phyloP scores from a whole-genome alignment of 2,329 filamentous ascomycete species.

The Ophiocordyceps camponoti-saundersi region DNA sequence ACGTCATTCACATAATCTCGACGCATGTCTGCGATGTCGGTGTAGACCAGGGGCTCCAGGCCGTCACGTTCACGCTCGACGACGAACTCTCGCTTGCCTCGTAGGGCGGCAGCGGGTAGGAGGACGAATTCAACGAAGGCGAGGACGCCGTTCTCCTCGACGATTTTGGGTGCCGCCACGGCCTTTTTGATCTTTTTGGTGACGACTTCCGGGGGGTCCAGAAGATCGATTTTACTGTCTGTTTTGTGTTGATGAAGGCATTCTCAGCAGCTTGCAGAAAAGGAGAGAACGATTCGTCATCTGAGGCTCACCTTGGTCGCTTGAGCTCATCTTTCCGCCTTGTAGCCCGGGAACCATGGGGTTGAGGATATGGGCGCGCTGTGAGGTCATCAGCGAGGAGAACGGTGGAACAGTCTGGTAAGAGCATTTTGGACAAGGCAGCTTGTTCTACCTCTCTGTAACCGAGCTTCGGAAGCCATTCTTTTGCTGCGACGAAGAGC shows the following conservation, averaged over 20 bases:
- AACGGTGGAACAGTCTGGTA: neutral
- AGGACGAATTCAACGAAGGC: conserved; percentile 78
- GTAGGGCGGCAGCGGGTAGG: conserved; percentile 56
- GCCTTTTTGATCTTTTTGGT: conserved; percentile 78
- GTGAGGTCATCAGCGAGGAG: neutral
- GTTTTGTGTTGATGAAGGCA: conserved; percentile 6
- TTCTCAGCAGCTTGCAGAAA: too few relatives aligned
- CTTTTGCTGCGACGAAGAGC: conserved; percentile 71
- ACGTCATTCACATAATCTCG: conserved; percentile 68
- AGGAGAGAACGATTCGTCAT: too few relatives aligned
- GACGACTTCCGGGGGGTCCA: conserved; percentile 60
- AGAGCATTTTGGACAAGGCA: neutral
- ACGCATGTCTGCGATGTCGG: conserved; percentile 54
- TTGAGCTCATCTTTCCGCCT: conserved; percentile 76
- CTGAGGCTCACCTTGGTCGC: conserved; percentile 35
- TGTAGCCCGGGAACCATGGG: conserved; percentile 80
- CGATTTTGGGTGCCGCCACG: conserved; percentile 53
- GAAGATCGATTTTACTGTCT: conserved; percentile 84
- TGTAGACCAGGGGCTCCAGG: conserved; percentile 62
- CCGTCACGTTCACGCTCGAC: conserved; percentile 49
- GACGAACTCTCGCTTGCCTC: conserved; percentile 43
- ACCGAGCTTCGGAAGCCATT: conserved; percentile 70
- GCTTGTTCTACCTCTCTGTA: conserved; percentile 44
- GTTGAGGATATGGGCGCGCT: conserved; percentile 28
- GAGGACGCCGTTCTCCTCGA: conserved; percentile 76